Percentiles rank a stretch among this genome's conserved stretches.
phyloP scores from a whole-genome alignment of 495 filamentous ascomycete genomes.

The Xylaria palmicola region DNA sequence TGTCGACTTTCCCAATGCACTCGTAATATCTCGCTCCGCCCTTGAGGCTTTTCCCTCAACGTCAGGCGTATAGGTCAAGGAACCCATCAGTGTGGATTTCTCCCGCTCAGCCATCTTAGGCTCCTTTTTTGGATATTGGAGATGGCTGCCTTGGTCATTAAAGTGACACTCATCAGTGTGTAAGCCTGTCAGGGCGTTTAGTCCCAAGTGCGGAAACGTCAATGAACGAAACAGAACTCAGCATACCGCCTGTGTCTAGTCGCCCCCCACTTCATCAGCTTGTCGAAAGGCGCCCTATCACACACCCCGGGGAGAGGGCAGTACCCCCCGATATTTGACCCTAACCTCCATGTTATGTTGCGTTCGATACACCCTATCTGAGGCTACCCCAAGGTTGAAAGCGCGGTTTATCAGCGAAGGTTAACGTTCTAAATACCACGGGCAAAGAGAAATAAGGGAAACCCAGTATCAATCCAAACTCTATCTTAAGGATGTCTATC shows the following conservation, averaged over 20 bases:
- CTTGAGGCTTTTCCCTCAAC: neutral
- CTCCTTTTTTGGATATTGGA: neutral
- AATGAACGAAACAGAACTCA: neutral
- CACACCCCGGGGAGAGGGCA: neutral
- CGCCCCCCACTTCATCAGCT: neutral
- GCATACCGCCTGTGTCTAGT: neutral
- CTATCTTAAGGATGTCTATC: neutral
- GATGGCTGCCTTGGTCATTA: neutral
- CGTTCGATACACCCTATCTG: neutral
- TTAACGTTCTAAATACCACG: neutral
- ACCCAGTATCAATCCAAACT: neutral
- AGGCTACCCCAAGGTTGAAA: conserved; percentile 1
- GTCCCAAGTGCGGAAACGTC: neutral
- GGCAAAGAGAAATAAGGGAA: neutral
- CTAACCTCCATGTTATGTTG: neutral
- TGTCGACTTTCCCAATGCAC: neutral
- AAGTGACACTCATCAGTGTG: neutral
- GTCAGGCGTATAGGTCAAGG: no score
- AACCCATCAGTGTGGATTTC: neutral
- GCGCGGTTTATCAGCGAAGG: neutral
- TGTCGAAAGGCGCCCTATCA: neutral
- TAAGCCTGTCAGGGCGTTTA: neutral
- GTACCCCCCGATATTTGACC: neutral
- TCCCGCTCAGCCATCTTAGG: neutral
- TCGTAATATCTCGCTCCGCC: neutral